phyloP scores from a whole-genome alignment of 1,284 basidiomycete species.

The Testicularia cyperi region DNA sequence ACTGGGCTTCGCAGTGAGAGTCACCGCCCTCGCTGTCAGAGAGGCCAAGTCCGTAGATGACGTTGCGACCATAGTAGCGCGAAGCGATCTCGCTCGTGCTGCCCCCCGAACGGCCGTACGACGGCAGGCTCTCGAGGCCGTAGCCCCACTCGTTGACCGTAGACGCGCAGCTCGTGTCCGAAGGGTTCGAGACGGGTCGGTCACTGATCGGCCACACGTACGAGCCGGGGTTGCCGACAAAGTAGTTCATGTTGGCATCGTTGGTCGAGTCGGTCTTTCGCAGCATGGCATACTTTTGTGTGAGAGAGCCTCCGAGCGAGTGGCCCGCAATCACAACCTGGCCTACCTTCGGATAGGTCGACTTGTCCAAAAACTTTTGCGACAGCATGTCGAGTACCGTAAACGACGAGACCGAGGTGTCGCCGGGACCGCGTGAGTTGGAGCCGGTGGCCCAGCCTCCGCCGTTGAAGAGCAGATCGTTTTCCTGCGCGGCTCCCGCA shows the following conservation, averaged over 20 bases:
- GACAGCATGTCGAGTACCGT: slow-evolving; percentile 45
- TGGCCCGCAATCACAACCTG: slow-evolving; percentile 52
- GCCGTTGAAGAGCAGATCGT: slow-evolving; percentile 36
- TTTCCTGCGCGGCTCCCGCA: slow-evolving; percentile 39
- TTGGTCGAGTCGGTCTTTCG: slow-evolving; percentile 28
- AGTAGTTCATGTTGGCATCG: slow-evolving; percentile 37
- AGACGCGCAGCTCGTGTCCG: slow-evolving; percentile 18
- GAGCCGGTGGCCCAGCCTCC: slow-evolving; percentile 37
- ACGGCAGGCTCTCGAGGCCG: slow-evolving; percentile 22
- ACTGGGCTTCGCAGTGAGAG: slow-evolving; percentile 48
- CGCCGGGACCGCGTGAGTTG: slow-evolving; percentile 34
- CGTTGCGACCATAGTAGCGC: slow-evolving; percentile 35
- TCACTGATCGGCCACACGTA: slow-evolving; percentile 39
- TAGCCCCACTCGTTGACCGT: slow-evolving; percentile 22
- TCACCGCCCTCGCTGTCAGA: slow-evolving; percentile 46
- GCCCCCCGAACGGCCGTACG: slow-evolving; percentile 21
- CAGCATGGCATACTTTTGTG: slow-evolving; percentile 54
- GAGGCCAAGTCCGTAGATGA: slow-evolving; percentile 44
- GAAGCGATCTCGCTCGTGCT: slow-evolving; percentile 16
- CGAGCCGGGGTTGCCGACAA: slow-evolving; percentile 48
- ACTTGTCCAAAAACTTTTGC: slow-evolving; percentile 45
- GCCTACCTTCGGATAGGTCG: slow-evolving; percentile 44
- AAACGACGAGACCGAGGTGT: slow-evolving; percentile 29
- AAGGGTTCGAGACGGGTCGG: slow-evolving; percentile 31
- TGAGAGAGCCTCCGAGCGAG: slow-evolving; percentile 45